Base-by-base conservation (phyloP, 495 filamentous ascomycete genomes). In the Tuber aestivum region DNA sequence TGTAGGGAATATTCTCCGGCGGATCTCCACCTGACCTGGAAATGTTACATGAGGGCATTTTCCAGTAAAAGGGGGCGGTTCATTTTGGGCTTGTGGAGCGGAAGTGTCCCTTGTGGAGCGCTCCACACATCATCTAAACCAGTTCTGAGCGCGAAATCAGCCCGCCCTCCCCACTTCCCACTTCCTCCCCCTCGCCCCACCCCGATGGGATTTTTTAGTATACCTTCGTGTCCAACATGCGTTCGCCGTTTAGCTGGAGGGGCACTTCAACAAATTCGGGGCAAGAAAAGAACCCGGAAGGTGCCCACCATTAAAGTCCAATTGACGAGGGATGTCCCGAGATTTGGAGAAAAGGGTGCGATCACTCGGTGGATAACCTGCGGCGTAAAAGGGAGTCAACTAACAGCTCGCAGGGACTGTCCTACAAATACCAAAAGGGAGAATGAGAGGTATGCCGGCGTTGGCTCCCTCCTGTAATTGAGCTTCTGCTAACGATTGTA, bases 341-440 rank as follows among this genome's bases (percentile, higher is more conserved):
- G 85, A 65, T 91, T 88, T 81, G 91, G 90, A 20, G 85, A 86
- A 75, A 87, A 87, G 85, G 86, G 90, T 91, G 81, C 42, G 83
- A 23, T 44, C 72, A 41, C 23, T 41, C 27, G 3, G 69, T 69
- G 70, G 48, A 35, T 42, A 41, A 32, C 20, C 61, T 32, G 35
- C 37, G 23, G 1, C 56, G n/a, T 44, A 41, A 41, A 21, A 23
- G 12, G 73, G 74, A 3, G 44, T 1, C 41, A 56, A 20, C 35
- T 71, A n/a, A 68, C 81, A 41, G 76, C n/a, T 44, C 41, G 42
- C 74, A 90, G 89, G 89, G 41, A 78, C 88, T 38, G 85, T 89
- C 71, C 83, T 90, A n/a, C 86, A 89, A 27, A 83, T 90, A 37
- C 72, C 84, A 23, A 82, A 83, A 5, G 89, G 88, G 23, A 83